phyloP scores from a whole-genome alignment of 192 early-diverging fungal genomes.

The Backusella sp. region DNA sequence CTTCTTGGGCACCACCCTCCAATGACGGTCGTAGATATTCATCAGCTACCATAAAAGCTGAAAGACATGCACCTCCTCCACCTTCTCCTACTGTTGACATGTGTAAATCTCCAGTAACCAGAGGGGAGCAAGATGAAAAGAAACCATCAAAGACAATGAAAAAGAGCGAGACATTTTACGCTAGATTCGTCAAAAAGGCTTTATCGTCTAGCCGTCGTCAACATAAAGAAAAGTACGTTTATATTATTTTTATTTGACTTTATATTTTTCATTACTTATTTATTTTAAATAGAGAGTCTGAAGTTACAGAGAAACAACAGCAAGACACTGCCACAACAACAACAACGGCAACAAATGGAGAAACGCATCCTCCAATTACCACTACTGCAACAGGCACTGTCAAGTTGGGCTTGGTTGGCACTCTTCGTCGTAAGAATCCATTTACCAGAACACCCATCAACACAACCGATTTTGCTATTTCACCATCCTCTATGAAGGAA shows the following conservation, averaged over 20 bases:
- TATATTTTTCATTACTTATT: background rate
- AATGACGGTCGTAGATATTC: background rate
- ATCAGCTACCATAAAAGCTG: constrained; percentile 11
- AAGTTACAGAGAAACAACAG: background rate
- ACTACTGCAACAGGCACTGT: constrained; percentile 3
- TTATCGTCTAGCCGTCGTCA: constrained; percentile 18
- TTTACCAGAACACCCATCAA: constrained; percentile 19
- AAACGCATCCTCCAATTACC: background rate
- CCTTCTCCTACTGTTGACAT: constrained; percentile 8
- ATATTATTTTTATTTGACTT: background rate
- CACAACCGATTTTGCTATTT: constrained; percentile 8
- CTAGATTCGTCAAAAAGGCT: constrained; percentile 21
- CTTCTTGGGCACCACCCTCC: constrained; percentile 4
- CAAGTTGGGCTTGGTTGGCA: constrained; percentile 13
- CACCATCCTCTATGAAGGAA: constrained; percentile 5
- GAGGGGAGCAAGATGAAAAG: constrained; percentile 5
- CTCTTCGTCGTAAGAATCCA: constrained; percentile 31
- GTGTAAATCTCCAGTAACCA: constrained; percentile 6
- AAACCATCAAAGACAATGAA: constrained; percentile 4
- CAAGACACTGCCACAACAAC: background rate
- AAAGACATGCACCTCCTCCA: background rate
- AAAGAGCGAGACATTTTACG: constrained; percentile 30
- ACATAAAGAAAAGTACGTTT: constrained; percentile 11
- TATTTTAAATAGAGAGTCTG: background rate
- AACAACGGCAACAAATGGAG: background rate